These are phyloP conservation scores for Catunica adiposa DNA, from an alignment of 2,329 filamentous ascomycete genomes.

Conservation along the genomic window DNA sequence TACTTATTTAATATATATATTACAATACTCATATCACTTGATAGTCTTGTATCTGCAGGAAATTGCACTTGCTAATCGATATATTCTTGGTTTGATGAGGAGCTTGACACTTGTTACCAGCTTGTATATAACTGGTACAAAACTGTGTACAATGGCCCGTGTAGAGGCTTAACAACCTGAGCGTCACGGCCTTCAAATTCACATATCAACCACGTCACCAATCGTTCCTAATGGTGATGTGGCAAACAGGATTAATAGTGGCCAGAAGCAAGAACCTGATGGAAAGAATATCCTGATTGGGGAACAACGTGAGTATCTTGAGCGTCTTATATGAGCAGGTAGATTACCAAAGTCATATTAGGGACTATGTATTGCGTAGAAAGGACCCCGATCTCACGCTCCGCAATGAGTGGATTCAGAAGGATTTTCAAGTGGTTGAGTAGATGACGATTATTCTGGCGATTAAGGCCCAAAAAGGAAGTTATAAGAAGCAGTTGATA, in stretches of 20 bases:
- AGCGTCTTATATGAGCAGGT: not conserved
- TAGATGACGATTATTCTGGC: too few species aligned
- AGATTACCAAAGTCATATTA: not conserved
- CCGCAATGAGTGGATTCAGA: too few species aligned
- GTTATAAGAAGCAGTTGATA: too few species aligned
- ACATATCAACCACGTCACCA: conserved; percentile 22
- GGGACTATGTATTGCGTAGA: not conserved
- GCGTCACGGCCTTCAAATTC: conserved; percentile 69
- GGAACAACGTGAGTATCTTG: not conserved
- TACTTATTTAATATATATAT: too few species aligned
- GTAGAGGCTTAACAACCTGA: conserved; percentile 92
- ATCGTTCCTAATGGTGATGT: not conserved
- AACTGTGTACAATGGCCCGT: conserved; percentile 48
- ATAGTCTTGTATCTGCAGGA: too few species aligned
- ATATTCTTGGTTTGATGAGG: too few species aligned
- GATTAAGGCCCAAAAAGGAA: too few species aligned
- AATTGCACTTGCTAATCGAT: too few species aligned
- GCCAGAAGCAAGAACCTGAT: not conserved
- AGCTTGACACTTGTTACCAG: too few species aligned
- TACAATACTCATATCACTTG: too few species aligned
- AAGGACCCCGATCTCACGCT: too few species aligned
- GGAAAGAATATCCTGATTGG: not conserved
- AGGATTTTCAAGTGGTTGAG: too few species aligned
- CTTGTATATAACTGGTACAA: conserved; percentile 74
- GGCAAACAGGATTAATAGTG: not conserved